phyloP scores from a whole-genome alignment of 2,329 filamentous ascomycete genomes.

The Plectosphaerella cucumerina region DNA sequence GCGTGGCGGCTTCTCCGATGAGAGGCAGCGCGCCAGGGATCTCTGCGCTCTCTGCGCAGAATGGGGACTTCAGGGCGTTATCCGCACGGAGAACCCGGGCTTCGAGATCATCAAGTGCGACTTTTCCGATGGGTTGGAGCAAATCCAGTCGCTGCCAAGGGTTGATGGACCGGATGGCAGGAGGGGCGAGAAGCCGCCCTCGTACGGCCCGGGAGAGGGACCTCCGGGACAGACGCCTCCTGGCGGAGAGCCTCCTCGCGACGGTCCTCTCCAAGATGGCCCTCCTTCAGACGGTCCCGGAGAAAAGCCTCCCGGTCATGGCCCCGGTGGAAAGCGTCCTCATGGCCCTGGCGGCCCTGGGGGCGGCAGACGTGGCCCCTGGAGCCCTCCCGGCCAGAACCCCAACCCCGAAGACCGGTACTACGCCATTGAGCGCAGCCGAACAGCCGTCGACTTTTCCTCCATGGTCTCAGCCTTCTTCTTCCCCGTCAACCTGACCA shows the following conservation, averaged over 20 bases:
- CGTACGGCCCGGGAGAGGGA: too few relatives aligned
- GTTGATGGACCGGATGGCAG: too few relatives aligned
- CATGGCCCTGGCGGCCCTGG: conserved; percentile 20
- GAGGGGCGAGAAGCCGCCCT: too few relatives aligned
- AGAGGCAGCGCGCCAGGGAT: conserved; percentile 31
- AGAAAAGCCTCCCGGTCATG: too few relatives aligned
- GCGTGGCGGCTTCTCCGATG: neutral
- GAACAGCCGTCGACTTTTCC: conserved; percentile 31
- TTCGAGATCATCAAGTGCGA: conserved; percentile 62
- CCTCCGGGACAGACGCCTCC: too few relatives aligned
- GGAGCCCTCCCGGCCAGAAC: too few relatives aligned
- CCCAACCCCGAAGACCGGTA: conserved; percentile 24
- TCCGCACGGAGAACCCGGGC: conserved; percentile 55
- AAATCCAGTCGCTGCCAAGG: conserved; percentile 14
- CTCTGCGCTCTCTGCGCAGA: conserved; percentile 46
- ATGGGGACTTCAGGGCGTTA: conserved; percentile 52
- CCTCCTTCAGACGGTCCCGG: too few relatives aligned
- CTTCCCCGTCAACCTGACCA: conserved; percentile 33
- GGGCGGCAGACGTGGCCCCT: too few relatives aligned
- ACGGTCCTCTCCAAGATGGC: too few relatives aligned
- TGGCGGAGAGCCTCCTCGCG: too few relatives aligned
- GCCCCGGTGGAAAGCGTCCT: conserved; percentile 11
- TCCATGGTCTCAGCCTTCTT: conserved; percentile 38
- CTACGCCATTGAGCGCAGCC: conserved; percentile 25
- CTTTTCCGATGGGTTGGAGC: conserved; percentile 36